Evolutionary conservation across 768 basidiomycete genomes (phyloP).

Genomic region (Mycena venus): DNA sequence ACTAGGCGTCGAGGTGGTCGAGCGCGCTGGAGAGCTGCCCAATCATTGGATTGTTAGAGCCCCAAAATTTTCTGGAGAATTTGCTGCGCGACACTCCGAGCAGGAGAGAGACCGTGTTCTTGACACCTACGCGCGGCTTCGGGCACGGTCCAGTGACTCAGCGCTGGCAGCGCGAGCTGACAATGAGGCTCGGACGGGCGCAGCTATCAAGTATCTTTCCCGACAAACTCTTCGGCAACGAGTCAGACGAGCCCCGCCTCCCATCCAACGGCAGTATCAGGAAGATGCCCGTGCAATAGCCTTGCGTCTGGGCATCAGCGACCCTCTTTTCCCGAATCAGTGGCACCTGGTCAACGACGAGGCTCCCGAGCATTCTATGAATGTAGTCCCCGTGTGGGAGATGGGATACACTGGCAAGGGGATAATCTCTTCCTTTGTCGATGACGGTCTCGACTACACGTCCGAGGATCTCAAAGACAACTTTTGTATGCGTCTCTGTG

Average conservation of each 20-base stretch:
- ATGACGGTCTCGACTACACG: constrained; percentile 94
- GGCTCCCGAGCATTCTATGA: constrained; percentile 87
- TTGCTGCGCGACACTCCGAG: constrained; percentile 49
- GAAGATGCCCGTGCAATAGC: constrained; percentile 28
- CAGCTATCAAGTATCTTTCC: constrained; percentile 70
- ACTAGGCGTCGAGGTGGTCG: constrained; percentile 88
- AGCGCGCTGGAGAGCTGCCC: constrained; percentile 85
- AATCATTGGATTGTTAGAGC: constrained; percentile 88
- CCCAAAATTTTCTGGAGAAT: constrained; percentile 48
- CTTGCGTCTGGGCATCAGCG: constrained; percentile 61
- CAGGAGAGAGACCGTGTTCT: constrained; percentile 61
- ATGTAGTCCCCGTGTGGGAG: constrained; percentile 92
- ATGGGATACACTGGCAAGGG: constrained; percentile 91
- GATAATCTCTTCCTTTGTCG: constrained; percentile 90
- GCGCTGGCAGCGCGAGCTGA: constrained; percentile 56
- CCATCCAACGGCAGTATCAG: constrained; percentile 47
- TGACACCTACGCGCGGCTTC: constrained; percentile 61
- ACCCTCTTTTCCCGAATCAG: constrained; percentile 87
- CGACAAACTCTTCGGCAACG: constrained; percentile 77
- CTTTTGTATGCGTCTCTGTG: constrained; percentile 76
- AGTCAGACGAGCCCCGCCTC: constrained; percentile 80
- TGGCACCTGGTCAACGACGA: constrained; percentile 97
- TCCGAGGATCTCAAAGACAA: constrained; percentile 90
- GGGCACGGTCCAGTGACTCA: constrained; percentile 34
- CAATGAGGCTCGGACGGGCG: constrained; percentile 38